These are phyloP conservation scores for Ascobolus immersus DNA, from an alignment of 495 filamentous ascomycete genomes.

Conservation along the genomic window DNA sequence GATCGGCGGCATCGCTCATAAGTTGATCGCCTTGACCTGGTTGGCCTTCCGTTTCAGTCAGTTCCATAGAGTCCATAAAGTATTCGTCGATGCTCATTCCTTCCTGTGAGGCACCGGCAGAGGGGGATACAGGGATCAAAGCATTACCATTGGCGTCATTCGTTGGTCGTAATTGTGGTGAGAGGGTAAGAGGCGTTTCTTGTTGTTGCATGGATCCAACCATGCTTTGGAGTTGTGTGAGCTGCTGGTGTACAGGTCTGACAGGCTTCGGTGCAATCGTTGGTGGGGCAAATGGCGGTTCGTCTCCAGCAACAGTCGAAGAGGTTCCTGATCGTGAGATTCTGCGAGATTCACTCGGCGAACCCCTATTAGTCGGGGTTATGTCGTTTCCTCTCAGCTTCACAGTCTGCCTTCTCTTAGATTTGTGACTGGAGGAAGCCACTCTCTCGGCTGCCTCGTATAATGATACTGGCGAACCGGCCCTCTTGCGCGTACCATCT, in stretches of 20 bases:
- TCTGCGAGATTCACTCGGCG: too few relatives aligned
- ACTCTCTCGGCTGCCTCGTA: slow-evolving; percentile 29
- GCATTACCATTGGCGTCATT: too few relatives aligned
- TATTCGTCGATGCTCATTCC: too few relatives aligned
- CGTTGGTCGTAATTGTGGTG: slow-evolving; percentile 13
- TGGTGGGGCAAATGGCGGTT: slow-evolving; percentile 9
- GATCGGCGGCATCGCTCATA: slow-evolving; percentile 23
- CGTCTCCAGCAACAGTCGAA: slow-evolving; percentile 9
- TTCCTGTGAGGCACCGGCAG: too few relatives aligned
- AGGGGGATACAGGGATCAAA: too few relatives aligned
- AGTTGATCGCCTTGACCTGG: too few relatives aligned
- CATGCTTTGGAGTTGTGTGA: slow-evolving; percentile 14
- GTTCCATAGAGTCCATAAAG: too few relatives aligned
- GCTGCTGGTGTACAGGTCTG: slow-evolving; percentile 16
- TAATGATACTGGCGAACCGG: slow-evolving; percentile 32
- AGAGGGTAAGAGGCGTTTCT: slow-evolving; percentile 17
- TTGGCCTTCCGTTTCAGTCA: too few relatives aligned
- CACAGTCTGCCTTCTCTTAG: slow-evolving; percentile 16
- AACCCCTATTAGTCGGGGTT: too few relatives aligned
- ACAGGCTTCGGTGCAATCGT: slow-evolving; percentile 13
- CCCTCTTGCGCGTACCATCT: slow-evolving; percentile 21
- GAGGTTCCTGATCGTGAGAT: too few relatives aligned
- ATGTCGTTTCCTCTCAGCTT: too few relatives aligned
- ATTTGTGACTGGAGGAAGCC: slow-evolving; percentile 17
- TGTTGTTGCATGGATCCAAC: slow-evolving; percentile 15